A percentile compares a stretch with the other conserved stretches of the same genome.
Evolutionary conservation across 805 yeast genomes (phyloP).

Genomic region (Nakazawaea ishiwadae): DNA sequence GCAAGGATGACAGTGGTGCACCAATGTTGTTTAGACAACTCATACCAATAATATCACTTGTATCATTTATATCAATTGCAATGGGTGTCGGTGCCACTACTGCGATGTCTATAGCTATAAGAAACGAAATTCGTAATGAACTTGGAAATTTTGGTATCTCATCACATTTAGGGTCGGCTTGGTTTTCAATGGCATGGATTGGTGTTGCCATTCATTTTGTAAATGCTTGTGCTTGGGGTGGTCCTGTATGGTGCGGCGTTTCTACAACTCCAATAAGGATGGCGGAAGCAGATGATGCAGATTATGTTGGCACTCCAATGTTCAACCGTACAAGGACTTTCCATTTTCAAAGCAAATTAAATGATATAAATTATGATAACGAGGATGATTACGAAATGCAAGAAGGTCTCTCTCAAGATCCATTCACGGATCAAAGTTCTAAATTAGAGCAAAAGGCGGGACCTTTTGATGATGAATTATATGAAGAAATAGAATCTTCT

Average conservation of each 20-base stretch:
- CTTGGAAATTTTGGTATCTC: slow-evolving; percentile 43
- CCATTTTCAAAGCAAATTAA: neutral
- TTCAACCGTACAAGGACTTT: neutral
- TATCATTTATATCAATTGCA: slow-evolving; percentile 27
- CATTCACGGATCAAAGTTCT: neutral
- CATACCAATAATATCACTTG: slow-evolving; percentile 31
- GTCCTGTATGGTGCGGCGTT: slow-evolving; percentile 52
- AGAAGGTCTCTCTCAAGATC: neutral
- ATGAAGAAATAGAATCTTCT: neutral
- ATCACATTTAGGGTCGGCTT: slow-evolving; percentile 35
- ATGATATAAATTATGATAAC: neutral
- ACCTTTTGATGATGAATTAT: neutral
- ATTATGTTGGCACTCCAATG: neutral
- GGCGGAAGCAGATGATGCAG: neutral
- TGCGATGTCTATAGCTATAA: slow-evolving; percentile 21
- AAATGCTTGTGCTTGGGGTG: slow-evolving; percentile 29
- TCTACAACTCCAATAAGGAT: slow-evolving; percentile 21
- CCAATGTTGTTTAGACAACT: slow-evolving; percentile 31
- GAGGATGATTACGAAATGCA: neutral
- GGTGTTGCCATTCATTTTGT: slow-evolving; percentile 20
- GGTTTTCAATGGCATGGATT: slow-evolving; percentile 39
- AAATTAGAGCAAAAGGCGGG: neutral
- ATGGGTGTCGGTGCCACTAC: slow-evolving; percentile 29
- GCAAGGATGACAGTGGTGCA: slow-evolving; percentile 26
- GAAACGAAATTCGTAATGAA: slow-evolving; percentile 23